Conservation (phyloP, 148 eudicot genomes). For the Rhododendron simsii region DNA sequence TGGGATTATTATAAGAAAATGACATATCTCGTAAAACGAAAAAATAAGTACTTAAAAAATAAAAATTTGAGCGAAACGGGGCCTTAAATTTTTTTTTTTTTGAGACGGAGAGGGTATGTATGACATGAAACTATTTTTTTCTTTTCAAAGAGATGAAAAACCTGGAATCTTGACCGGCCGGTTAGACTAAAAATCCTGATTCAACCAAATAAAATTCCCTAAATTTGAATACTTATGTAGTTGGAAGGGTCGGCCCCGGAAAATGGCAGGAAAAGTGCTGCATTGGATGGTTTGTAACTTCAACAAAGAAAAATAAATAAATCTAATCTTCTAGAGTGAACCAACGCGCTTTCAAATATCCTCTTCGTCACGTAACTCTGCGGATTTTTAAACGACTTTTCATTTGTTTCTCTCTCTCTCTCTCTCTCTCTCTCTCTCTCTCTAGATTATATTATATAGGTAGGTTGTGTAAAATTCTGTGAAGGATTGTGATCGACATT, state of each 20-base stretch:
- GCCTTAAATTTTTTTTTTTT: too few species aligned
- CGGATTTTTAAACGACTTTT: not conserved
- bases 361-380: not conserved
- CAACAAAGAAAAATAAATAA: not conserved
- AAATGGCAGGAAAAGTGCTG: not conserved
- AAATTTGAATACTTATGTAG: not conserved
- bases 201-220: not conserved
- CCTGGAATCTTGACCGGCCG: not conserved
- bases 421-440: too few species aligned
- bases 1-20: too few species aligned
- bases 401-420: not conserved
- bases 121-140: not conserved
- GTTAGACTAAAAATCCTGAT: not conserved
- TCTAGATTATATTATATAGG: too few species aligned
- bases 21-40: too few species aligned
- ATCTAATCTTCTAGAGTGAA: not conserved
- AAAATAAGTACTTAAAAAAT: too few species aligned
- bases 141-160: not conserved
- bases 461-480: not conserved
- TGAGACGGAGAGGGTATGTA: not conserved
- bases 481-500: too few species aligned
- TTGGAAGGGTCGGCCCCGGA: not conserved
- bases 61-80: too few species aligned
- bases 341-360: not conserved
- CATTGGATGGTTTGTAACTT: not conserved